Conservation (phyloP, 305 asterid genomes). For the Striga hermonthica region DNA sequence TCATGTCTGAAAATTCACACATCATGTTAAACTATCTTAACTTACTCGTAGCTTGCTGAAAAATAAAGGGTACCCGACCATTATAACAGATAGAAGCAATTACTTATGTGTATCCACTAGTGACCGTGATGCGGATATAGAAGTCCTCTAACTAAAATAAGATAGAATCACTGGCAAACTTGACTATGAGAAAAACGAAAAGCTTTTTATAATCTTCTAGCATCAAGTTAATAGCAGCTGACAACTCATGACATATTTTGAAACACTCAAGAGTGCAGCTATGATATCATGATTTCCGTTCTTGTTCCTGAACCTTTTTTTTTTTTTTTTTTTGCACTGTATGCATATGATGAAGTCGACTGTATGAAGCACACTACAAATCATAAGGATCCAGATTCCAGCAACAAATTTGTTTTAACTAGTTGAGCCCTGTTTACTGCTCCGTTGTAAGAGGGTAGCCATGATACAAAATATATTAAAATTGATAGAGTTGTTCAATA, state of each 20-base stretch:
- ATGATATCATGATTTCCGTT: constrained; percentile 3
- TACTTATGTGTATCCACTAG: constrained; percentile 21
- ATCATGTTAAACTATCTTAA: constrained; percentile 14
- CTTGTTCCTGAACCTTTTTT: neutral
- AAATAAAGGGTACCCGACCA: neutral
- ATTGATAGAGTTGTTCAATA: neutral
- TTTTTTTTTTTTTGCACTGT: constrained; percentile 3
- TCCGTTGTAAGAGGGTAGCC: constrained; percentile 10
- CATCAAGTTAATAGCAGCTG: constrained; percentile 1
- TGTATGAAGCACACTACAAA: constrained; percentile 20
- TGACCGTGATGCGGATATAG: neutral
- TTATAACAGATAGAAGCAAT: constrained; percentile 13
- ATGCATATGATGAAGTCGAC: constrained; percentile 6
- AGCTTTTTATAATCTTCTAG: constrained; percentile 16
- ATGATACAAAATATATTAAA: constrained; percentile 1
- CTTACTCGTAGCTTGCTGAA: constrained; percentile 19
- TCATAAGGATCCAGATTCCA: neutral
- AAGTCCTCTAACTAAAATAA: constrained; percentile 8
- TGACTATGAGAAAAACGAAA: constrained; percentile 18
- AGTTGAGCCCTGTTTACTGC: constrained; percentile 20
- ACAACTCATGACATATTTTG: neutral
- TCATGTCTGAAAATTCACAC: constrained; percentile 6
- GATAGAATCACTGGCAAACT: constrained; percentile 15
- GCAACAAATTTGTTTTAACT: neutral
- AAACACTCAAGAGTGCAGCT: constrained; percentile 9